A percentile compares a stretch with the other conserved stretches of the same genome.
Conservation (phyloP, 768 basidiomycete species). For the Psilocybe tampanensis region DNA sequence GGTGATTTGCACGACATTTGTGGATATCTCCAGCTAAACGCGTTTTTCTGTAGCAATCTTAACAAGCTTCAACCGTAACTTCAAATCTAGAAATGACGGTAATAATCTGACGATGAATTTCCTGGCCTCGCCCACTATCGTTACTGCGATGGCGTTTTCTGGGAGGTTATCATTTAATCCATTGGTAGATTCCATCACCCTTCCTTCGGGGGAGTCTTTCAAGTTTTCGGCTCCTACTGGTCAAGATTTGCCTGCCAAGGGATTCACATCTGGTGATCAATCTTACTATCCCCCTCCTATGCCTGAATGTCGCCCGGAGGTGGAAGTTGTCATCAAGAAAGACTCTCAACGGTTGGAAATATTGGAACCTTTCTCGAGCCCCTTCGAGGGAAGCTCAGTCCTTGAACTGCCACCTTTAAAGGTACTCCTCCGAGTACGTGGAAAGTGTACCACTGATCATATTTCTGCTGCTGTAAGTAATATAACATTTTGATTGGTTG, state of each 20-base stretch:
- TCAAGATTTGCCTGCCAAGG: constrained; percentile 78
- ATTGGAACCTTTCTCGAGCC: constrained; percentile 82
- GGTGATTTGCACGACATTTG: constrained; percentile 18
- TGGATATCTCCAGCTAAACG: not conserved
- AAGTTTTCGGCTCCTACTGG: constrained; percentile 85
- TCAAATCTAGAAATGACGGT: constrained; percentile 95
- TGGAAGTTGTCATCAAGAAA: constrained; percentile 74
- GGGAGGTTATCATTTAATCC: constrained; percentile 96
- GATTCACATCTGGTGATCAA: constrained; percentile 77
- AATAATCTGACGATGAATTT: constrained; percentile 97
- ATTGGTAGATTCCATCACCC: constrained; percentile 66
- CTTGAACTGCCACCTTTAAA: constrained; percentile 82
- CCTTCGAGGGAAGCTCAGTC: constrained; percentile 60
- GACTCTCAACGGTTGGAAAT: constrained; percentile 86
- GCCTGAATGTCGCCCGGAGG: constrained; percentile 76
- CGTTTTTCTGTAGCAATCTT: constrained; percentile 68
- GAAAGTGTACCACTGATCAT: constrained; percentile 99
- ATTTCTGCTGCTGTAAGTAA: constrained; percentile 88
- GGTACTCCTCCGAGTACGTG: constrained; percentile 87
- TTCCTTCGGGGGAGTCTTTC: constrained; percentile 77
- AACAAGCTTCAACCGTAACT: constrained; percentile 92
- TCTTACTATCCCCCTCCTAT: constrained; percentile 76
- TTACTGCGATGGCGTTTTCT: constrained; percentile 97
- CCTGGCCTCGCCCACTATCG: constrained; percentile 94
- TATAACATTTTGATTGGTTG: not conserved